phyloP scores from a whole-genome alignment of 768 basidiomycete genomes.

The Lactarius pseudohatsudake region DNA sequence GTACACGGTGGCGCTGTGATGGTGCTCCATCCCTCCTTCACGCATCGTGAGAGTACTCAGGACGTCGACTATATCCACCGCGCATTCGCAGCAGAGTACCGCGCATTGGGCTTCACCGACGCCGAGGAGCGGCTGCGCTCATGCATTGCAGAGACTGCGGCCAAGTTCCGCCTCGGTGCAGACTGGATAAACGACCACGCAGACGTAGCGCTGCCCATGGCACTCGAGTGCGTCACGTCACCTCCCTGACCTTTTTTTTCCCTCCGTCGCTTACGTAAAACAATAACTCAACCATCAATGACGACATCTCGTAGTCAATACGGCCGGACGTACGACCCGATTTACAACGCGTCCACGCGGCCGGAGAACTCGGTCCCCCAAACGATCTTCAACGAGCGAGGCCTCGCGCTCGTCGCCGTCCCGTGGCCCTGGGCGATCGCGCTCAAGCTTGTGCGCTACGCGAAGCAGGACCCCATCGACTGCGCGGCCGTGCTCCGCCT shows the following conservation, averaged over 20 bases:
- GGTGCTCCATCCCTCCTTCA: constrained; percentile 56
- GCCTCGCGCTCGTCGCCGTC: constrained; percentile 58
- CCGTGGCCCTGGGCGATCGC: constrained; percentile 73
- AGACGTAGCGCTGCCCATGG: constrained; percentile 68
- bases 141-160: constrained; percentile 59
- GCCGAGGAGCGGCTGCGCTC: constrained; percentile 53
- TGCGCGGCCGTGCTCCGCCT: constrained; percentile 68
- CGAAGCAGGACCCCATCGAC: constrained; percentile 60
- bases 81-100: constrained; percentile 58
- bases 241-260: neutral
- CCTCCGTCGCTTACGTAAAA: neutral
- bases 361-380: constrained; percentile 41
- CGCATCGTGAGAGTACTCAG: constrained; percentile 52
- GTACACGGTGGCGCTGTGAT: constrained; percentile 75
- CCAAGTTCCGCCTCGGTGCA: constrained; percentile 48
- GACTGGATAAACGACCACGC: constrained; percentile 83
- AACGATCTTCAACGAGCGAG: constrained; percentile 59
- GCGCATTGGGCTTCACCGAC: constrained; percentile 46
- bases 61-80: constrained; percentile 70
- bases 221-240: constrained; percentile 50
- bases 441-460: constrained; percentile 68
- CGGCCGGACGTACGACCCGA: constrained; percentile 51
- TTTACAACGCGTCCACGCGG: constrained; percentile 51
- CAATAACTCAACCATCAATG: neutral
- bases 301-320: constrained; percentile 23